These are phyloP conservation scores for Cercophora scortea DNA, from an alignment of 495 filamentous ascomycete genomes.

Conservation along the genomic window DNA sequence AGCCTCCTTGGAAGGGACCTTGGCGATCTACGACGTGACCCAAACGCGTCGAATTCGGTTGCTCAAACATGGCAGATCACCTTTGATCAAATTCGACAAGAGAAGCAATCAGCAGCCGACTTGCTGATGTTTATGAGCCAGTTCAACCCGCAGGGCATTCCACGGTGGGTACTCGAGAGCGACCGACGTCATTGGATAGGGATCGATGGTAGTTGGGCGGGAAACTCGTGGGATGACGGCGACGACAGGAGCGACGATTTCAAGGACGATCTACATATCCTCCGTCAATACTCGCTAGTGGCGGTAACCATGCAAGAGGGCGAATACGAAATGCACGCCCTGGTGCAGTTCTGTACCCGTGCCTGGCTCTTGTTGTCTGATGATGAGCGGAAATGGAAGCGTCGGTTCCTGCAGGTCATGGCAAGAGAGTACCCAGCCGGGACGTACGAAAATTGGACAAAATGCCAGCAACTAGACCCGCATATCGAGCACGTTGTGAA, in stretches of 20 bases:
- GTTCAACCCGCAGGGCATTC: slow-evolving; percentile 33
- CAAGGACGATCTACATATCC: slow-evolving; percentile 32
- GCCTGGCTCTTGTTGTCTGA: no score
- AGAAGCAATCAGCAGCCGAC: slow-evolving; percentile 19
- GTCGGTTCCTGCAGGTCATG: slow-evolving; percentile 29
- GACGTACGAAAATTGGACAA: slow-evolving; percentile 2
- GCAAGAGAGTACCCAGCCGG: no score
- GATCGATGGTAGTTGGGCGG: no score
- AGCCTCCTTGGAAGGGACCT: slow-evolving; percentile 22
- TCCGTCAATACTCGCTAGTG: slow-evolving; percentile 36
- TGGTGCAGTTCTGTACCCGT: slow-evolving; percentile 7
- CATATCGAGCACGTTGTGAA: slow-evolving; percentile 4
- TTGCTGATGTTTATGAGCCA: slow-evolving; percentile 32
- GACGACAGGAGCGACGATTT: slow-evolving; percentile 15
- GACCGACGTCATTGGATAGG: no score
- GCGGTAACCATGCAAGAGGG: slow-evolving; percentile 4
- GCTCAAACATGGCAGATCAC: background rate
- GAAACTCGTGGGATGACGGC: background rate
- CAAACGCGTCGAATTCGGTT: background rate
- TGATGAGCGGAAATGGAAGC: slow-evolving; percentile 9
- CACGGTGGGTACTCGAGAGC: slow-evolving; percentile 11
- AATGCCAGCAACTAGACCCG: background rate
- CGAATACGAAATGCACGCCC: slow-evolving; percentile 15
- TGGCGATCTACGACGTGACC: background rate
- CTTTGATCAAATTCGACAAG: background rate